phyloP scores from a whole-genome alignment of 179 eudicot genomes.

The Actinidia polygama region DNA sequence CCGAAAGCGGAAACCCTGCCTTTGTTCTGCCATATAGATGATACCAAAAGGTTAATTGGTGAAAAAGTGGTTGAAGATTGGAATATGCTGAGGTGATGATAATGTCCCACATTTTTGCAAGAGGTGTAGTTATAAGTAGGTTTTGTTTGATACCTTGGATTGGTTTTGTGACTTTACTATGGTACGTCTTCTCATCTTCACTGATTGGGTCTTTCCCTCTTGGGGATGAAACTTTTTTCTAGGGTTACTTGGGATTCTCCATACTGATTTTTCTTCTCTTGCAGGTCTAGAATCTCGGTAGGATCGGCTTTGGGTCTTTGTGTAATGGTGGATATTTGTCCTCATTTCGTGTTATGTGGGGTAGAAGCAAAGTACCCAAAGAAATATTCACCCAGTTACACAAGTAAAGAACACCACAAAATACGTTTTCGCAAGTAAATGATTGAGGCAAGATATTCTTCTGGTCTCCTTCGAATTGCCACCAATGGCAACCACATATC shows the following conservation, averaged over 20 bases:
- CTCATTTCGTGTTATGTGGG: too few species aligned
- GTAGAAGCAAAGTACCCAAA: not conserved
- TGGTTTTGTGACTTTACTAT: not conserved
- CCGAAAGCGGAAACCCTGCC: slow-evolving; percentile 46
- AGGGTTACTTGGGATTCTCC: slow-evolving; percentile 18
- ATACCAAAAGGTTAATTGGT: slow-evolving; percentile 3
- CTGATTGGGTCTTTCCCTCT: slow-evolving; percentile 13
- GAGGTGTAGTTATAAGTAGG: slow-evolving; percentile 1
- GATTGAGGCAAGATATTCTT: slow-evolving; percentile 28
- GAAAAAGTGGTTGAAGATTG: not conserved
- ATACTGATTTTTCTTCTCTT: slow-evolving; percentile 2
- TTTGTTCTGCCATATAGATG: slow-evolving; percentile 46
- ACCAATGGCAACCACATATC: not conserved
- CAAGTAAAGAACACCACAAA: slow-evolving; percentile 28
- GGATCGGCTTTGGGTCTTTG: not conserved
- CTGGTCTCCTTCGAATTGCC: slow-evolving; percentile 11
- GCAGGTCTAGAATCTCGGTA: slow-evolving; percentile 6
- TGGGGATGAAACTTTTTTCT: not conserved
- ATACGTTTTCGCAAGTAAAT: slow-evolving; percentile 19
- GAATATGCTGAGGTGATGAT: not conserved
- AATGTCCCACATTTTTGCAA: not conserved
- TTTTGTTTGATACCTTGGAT: slow-evolving; percentile 27
- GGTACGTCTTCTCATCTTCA: not conserved
- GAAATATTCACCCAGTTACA: not conserved
- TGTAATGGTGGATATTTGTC: not conserved